phyloP scores from a whole-genome alignment of 768 basidiomycete genomes.

The Phlegmacium glaucopus region DNA sequence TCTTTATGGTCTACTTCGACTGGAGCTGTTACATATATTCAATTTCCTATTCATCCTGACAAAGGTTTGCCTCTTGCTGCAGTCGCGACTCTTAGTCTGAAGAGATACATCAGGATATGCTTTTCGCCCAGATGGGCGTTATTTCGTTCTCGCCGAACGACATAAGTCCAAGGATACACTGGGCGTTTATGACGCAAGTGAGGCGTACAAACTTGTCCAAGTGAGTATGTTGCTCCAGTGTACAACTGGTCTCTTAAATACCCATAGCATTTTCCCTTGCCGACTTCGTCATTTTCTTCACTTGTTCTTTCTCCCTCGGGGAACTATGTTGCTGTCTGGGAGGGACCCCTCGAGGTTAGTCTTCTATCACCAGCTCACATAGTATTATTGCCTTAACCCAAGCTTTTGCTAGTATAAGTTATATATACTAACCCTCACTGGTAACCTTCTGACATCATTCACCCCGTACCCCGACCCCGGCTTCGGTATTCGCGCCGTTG shows the following conservation, averaged over 20 bases:
- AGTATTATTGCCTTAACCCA: conserved; percentile 1
- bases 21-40: conserved; percentile 77
- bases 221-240: conserved; percentile 37
- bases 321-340: conserved; percentile 77
- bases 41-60: conserved; percentile 80
- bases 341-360: conserved; percentile 76
- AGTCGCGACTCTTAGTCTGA: background rate
- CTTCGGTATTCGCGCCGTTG: conserved; percentile 72
- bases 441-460: conserved; percentile 62
- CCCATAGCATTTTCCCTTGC: conserved; percentile 76
- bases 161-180: conserved; percentile 88
- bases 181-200: conserved; percentile 75
- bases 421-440: conserved; percentile 63
- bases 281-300: conserved; percentile 69
- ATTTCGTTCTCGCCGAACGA: conserved; percentile 83
- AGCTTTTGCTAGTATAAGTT: conserved; percentile 62
- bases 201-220: conserved; percentile 68
- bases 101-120: conserved; percentile 54
- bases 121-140: conserved; percentile 77
- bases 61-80: conserved; percentile 47
- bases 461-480: conserved; percentile 74
- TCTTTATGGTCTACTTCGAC: conserved; percentile 83
- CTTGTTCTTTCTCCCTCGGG: conserved; percentile 76
- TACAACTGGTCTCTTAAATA: background rate
- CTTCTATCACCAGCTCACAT: conserved; percentile 1